Evolutionary conservation across 2,329 filamentous ascomycete species (phyloP), one percentile per base, ranked within the genome.

Genomic region (Nemania sp.): DNA sequence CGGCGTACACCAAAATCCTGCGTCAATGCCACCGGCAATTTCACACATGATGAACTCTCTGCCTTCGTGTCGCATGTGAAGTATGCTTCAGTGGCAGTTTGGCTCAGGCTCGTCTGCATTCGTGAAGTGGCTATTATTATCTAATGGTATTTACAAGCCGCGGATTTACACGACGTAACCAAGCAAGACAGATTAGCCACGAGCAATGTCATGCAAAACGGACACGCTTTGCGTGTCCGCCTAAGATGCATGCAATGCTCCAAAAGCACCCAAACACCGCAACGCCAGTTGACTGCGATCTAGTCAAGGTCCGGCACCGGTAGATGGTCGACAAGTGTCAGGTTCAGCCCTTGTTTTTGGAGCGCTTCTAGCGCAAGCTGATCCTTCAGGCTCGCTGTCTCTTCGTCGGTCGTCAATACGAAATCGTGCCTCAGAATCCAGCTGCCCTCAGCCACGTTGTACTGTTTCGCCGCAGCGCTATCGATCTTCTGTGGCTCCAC

Each of bases 261-360:
- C 5, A 32, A 15, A 20, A 40, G 25, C 15, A 13, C 9, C 18
- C 13, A 18, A 34, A 39, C 10, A 13, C n/a, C 17, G 42, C 10
- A 11, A 11, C 39, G 11, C 10, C 17, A 13, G n/a, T 15, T 32
- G 10, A 13, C 12, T n/a, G 3, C 17, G 29, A 13, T 34, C 72
- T 63, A 81, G 65, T 84, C 82, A 40, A 84, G 57, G 68, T 92
- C 89, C 3, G 90, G 90, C 37, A 94, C 86, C 1, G 90, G 90
- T 68, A 94, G 74, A 58, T 91, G 90, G 70, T 93, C 86, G 49
- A 91, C 83, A 60, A 95, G 80, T 79, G 87, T 90, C 76, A 93
- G 85, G 68, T 82, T 87, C 65, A 83, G 77, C 0, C 90, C 90
- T 62, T 91, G 73, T 67, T 83, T 83, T 72, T 84, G 78, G 76